phyloP scores from a whole-genome alignment of 2,329 filamentous ascomycete species.

The Pseudocercospora crystallina region DNA sequence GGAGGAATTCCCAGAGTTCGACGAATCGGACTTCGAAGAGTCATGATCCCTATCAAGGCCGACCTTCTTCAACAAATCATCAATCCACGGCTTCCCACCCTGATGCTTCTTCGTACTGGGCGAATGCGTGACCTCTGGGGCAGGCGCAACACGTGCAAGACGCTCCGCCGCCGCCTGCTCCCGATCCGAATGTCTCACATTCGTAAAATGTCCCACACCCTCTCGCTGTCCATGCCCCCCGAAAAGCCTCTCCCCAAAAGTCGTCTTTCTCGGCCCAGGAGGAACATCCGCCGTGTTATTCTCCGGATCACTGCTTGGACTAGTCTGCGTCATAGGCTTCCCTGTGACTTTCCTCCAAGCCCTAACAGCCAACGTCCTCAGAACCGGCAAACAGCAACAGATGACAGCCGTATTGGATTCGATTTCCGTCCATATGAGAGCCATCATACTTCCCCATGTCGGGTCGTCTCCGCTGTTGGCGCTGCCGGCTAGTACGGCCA shows the following conservation, averaged over 20 bases:
- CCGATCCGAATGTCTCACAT: constrained; percentile 5
- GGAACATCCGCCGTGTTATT: constrained; percentile 5
- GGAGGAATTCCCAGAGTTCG: no score
- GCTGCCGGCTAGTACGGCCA: constrained; percentile 25
- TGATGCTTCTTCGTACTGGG: not conserved
- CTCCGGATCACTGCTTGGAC: not conserved
- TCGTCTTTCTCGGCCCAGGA: constrained; percentile 1
- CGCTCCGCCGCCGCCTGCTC: not conserved
- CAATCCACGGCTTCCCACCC: not conserved
- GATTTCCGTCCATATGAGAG: constrained; percentile 29
- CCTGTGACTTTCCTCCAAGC: constrained; percentile 7
- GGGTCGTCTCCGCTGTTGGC: constrained; percentile 22
- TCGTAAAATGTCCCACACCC: constrained; percentile 7
- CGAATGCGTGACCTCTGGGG: no score
- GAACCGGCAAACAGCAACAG: constrained; percentile 27
- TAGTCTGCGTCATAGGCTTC: not conserved
- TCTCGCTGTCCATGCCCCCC: not conserved
- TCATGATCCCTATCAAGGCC: not conserved
- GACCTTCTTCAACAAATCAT: not conserved
- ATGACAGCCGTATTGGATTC: constrained; percentile 30
- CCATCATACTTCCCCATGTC: constrained; percentile 26
- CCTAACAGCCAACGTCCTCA: constrained; percentile 14
- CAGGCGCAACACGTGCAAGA: no score
- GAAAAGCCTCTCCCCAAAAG: no score
- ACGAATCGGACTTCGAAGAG: not conserved